These are phyloP conservation scores for Suillus cothurnatus DNA, from an alignment of 768 basidiomycete species.

Conservation along the genomic window DNA sequence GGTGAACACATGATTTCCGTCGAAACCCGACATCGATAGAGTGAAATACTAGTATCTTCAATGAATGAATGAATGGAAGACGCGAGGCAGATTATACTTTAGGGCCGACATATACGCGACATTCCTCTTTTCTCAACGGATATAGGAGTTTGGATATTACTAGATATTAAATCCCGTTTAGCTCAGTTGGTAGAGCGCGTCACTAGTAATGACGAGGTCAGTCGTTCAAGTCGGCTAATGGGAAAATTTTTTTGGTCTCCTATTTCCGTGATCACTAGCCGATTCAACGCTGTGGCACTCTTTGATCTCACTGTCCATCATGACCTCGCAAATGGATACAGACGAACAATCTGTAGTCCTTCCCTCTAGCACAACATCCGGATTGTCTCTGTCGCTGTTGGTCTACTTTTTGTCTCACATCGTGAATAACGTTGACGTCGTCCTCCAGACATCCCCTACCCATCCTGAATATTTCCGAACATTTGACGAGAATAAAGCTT, in stretches of 20 bases:
- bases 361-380: constrained; percentile 69
- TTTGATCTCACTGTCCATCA: constrained; percentile 20
- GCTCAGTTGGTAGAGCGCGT: constrained; percentile 54
- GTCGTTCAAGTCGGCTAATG: constrained; percentile 46
- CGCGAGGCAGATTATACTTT: constrained; percentile 12
- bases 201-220: constrained; percentile 51
- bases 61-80: background rate
- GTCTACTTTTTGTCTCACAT: constrained; percentile 26
- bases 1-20: constrained; percentile 77
- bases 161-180: constrained; percentile 32
- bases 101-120: constrained; percentile 36
- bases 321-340: constrained; percentile 70
- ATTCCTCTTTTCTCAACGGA: background rate
- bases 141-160: background rate
- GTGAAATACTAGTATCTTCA: constrained; percentile 4
- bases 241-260: constrained; percentile 28
- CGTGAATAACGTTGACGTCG: constrained; percentile 16
- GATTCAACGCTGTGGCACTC: background rate
- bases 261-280: background rate
- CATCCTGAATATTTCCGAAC: constrained; percentile 96
- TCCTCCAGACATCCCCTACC: constrained; percentile 86
- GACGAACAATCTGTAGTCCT: constrained; percentile 78
- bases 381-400: constrained; percentile 74
- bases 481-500: constrained; percentile 83
- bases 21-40: constrained; percentile 83